Conservation (phyloP, 495 filamentous ascomycete species). For the Tuber microsphaerosporum region DNA sequence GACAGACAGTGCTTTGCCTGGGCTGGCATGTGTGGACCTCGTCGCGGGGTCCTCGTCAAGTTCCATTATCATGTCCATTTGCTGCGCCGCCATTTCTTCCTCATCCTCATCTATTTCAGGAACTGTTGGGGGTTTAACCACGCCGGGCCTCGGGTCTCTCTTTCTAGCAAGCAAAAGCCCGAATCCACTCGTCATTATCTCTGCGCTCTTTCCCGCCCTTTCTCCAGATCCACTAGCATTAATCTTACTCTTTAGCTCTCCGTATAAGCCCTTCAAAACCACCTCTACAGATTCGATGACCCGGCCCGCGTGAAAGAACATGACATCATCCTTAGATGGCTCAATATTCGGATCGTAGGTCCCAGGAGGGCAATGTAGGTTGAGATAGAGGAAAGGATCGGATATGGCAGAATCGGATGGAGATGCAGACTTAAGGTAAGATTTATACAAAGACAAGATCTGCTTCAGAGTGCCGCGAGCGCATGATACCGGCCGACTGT, state of each 20-base stretch:
- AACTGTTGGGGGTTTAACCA: background rate
- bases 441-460: conserved; percentile 56
- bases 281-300: conserved; percentile 52
- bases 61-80: conserved; percentile 17
- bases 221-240: background rate
- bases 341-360: conserved; percentile 87
- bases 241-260: conserved; percentile 39
- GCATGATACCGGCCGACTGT: conserved; percentile 66
- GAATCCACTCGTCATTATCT: conserved; percentile 24
- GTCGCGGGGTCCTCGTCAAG: background rate
- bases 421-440: conserved; percentile 48
- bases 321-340: conserved; percentile 79
- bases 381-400: conserved; percentile 67
- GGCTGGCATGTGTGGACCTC: background rate
- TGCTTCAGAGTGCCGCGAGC: conserved; percentile 59
- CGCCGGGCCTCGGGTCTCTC: conserved; percentile 13
- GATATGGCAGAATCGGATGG: conserved; percentile 40
- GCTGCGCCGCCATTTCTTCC: conserved; percentile 29
- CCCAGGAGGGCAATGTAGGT: conserved; percentile 61
- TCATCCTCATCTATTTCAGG: conserved; percentile 23
- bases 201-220: conserved; percentile 10
- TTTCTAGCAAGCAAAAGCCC: conserved; percentile 41
- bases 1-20: background rate
- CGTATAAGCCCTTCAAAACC: conserved; percentile 54
- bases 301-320: conserved; percentile 59